Base-by-base conservation (phyloP, 441 rosid species). In the Populus hybrid region DNA sequence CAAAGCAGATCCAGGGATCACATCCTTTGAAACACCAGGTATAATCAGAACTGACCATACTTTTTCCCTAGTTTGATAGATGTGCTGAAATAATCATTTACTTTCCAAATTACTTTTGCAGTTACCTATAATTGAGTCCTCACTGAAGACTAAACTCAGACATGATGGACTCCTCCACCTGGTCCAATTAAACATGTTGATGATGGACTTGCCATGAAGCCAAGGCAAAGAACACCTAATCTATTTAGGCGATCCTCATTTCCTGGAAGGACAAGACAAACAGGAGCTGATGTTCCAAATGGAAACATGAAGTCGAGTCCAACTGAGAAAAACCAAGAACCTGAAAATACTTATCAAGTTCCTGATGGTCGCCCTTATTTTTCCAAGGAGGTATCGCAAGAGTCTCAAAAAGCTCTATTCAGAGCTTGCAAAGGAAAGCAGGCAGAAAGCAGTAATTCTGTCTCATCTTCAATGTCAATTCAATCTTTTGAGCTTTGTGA, bases 401-500 rank as follows among this genome's bases (percentile, higher is more conserved):
- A 84, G 74, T 77, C 86, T 23, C 79, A 74, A 78, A 82, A 83
- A 82, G 82, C 75, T 82, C 76, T 81, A 50, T 66, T 77, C n/a
- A 90, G 85, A 73, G 79, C 86, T 77, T 85, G 88, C 71, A 86
- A 77, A 83, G 91, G 85, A 69, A 70, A 87, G 79, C 95, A 88
- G 84, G 84, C 96, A 73, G 92, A 89, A 76, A 89, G 91, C 85
- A 86, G 91, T 83, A 91, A 88, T 76, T 92, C 94, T 7, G 86
- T 87, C 76, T 90, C 94, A 2, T 90, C 97, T 83, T 86, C 94
- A 7, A 71, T 91, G 78, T 93, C 97, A 77, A 82, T 89, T 81
- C 97, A 91, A 80, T 91, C 92, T 46, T 86, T 86, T 82, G 97
- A 95, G 83, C 87, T 87, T 75, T 89, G 90, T 82, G 97, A 92